Evolutionary conservation across 139 green algal species (phyloP).

Genomic region (Auxenochlorella pyrenoidosa): DNA sequence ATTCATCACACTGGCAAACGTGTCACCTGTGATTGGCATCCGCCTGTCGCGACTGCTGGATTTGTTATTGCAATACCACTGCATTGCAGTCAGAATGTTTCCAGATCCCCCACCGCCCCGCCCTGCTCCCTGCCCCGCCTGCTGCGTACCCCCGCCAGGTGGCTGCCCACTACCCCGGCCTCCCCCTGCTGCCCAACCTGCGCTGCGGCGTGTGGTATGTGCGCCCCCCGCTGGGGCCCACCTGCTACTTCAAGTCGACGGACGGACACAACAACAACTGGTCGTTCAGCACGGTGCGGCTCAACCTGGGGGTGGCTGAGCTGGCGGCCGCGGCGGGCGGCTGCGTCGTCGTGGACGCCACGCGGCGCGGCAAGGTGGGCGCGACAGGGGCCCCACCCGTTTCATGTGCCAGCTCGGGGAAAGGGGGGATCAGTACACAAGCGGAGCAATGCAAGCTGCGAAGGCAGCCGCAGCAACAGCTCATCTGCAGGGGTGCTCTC

Average conservation of each 20-base stretch:
- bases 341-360: slow-evolving; percentile 92
- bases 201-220: slow-evolving; percentile 92
- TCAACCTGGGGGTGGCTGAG: slow-evolving; percentile 88
- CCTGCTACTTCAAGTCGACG: slow-evolving; percentile 97
- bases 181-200: slow-evolving; percentile 90
- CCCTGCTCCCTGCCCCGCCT: too few relatives aligned
- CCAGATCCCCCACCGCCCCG: not conserved
- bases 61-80: too few relatives aligned
- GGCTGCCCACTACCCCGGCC: slow-evolving; percentile 50
- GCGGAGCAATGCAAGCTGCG: too few relatives aligned
- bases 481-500: too few relatives aligned
- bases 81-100: not conserved
- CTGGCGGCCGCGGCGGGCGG: slow-evolving; percentile 64
- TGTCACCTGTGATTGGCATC: too few relatives aligned
- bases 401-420: too few relatives aligned
- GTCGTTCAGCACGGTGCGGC: slow-evolving; percentile 84
- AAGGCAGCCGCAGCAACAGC: too few relatives aligned
- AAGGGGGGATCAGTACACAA: too few relatives aligned
- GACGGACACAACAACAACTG: slow-evolving; percentile 60
- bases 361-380: slow-evolving; percentile 79
- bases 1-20: too few relatives aligned
- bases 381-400: too few relatives aligned
- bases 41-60: too few relatives aligned
- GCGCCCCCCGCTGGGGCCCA: slow-evolving; percentile 19
- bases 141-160: slow-evolving; percentile 23